Percentiles rank a stretch among this genome's conserved stretches.
Conservation (phyloP, 2,329 filamentous ascomycete genomes). For the Colletotrichum sp. region DNA sequence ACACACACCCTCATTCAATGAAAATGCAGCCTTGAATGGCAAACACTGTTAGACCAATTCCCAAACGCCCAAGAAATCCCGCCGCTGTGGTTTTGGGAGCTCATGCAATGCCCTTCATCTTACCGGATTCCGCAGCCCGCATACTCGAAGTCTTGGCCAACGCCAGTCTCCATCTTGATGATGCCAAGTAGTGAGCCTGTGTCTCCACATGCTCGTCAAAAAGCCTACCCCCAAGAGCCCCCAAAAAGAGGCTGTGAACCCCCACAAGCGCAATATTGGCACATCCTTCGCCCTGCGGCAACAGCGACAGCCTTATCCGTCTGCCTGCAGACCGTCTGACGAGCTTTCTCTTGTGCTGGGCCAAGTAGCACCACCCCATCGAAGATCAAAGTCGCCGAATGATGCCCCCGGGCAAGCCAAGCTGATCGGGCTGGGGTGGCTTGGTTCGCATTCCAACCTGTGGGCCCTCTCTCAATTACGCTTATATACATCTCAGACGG, state of each 20-base stretch:
- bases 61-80: neutral
- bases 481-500: neutral
- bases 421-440: neutral
- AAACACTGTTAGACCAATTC: neutral
- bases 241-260: slow-evolving; percentile 6
- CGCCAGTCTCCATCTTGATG: neutral
- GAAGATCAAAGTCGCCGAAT: neutral
- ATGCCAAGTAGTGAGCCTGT: neutral
- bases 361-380: neutral
- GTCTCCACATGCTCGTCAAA: neutral
- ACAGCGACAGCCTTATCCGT: neutral
- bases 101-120: neutral
- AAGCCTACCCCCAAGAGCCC: neutral
- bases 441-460: neutral
- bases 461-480: neutral
- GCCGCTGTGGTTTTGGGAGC: neutral
- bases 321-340: neutral
- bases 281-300: neutral
- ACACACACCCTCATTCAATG: neutral
- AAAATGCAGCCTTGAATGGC: neutral
- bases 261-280: neutral
- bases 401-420: neutral
- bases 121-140: neutral
- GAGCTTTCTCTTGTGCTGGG: neutral
- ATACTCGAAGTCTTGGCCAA: neutral